Evolutionary conservation across 345 rosid species (phyloP), one percentile per base, ranked within the genome.

Genomic region (Brassica incana): DNA sequence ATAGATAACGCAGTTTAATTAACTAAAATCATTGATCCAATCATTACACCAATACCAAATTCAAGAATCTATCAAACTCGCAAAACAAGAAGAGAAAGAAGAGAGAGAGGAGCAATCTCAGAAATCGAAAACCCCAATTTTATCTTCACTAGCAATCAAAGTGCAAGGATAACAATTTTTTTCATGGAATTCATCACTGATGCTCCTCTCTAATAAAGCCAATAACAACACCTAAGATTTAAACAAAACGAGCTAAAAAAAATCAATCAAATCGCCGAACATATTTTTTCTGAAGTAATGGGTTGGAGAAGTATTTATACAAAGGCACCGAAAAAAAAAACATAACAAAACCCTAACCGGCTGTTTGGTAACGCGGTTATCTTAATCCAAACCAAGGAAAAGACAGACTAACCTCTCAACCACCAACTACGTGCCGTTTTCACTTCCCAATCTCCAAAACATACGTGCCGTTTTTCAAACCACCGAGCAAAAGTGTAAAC

Each of bases 111-210:
- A 72, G 64, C 74, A 40, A 84, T 77, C 84, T 81, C 84, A 81
- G 81, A 76, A 16, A 50, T 48, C 45, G 66, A 65, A 81, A 56
- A 77, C 86, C 92, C 90, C 86, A 58, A 72, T 23, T 20, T 63
- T 86, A 69, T 89, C 92, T 86, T 89, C 90, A 87, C 84, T 64
- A 68, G n/a, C 76, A 86, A 87, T 89, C 92, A 87, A 82, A 89
- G 92, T 87, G 90, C 90, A 89, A 87, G 92, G 90, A 87, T 89
- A 80, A 87, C 90, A 73, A 80, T 80, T 79, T 80, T 32, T 50
- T 88, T 78, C 60, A 32, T 50, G n/a, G n/a, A 61, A 56, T 75
- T 86, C 90, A 78, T 88, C 88, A 85, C 35, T 10, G 88, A 83
- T 84, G 82, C 90, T 70, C 56, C 56, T 50, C 10, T 16, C 60